These are phyloP conservation scores for Lippia alba DNA, from an alignment of 305 asterid genomes.

Conservation along the genomic window DNA sequence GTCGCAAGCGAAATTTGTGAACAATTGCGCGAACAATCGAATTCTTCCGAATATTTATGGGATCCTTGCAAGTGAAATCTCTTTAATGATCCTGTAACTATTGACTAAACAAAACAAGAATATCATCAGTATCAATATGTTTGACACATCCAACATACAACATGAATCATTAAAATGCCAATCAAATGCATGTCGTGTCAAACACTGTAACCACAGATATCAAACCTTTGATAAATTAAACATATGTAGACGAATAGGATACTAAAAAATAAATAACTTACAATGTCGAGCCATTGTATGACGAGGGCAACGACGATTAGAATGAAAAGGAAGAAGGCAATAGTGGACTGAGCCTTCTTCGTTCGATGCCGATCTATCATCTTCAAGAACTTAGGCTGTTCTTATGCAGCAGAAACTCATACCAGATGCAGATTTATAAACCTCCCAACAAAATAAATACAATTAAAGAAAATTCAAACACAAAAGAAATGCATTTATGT, in stretches of 20 bases:
- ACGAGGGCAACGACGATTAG: slow-evolving; percentile 45
- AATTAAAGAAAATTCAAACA: not conserved
- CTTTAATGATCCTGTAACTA: slow-evolving; percentile 45
- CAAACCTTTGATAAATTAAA: not conserved
- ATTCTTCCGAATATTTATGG: slow-evolving; percentile 46
- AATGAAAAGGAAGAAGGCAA: slow-evolving; percentile 45
- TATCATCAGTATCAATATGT: no score
- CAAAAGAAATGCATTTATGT: not conserved
- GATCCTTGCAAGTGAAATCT: slow-evolving; percentile 34
- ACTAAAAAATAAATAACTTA: slow-evolving; percentile 35
- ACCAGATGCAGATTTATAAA: slow-evolving; percentile 5
- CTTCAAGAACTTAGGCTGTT: slow-evolving; percentile 25
- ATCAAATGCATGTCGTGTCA: not conserved
- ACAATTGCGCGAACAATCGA: slow-evolving; percentile 65
- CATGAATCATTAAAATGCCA: no score
- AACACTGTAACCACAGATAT: not conserved
- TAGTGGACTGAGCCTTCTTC: slow-evolving; percentile 45
- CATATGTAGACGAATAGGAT: not conserved
- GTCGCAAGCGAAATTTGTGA: slow-evolving; percentile 41
- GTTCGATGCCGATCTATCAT: slow-evolving; percentile 46
- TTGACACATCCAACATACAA: no score
- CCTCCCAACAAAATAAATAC: not conserved
- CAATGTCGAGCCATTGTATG: slow-evolving; percentile 59
- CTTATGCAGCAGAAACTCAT: not conserved
- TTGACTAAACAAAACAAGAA: slow-evolving; percentile 43